A percentile compares a stretch with the other conserved stretches of the same genome.
Conservation (phyloP, 495 filamentous ascomycete genomes). For the Aspergillus sclerotiicarbonarius region DNA sequence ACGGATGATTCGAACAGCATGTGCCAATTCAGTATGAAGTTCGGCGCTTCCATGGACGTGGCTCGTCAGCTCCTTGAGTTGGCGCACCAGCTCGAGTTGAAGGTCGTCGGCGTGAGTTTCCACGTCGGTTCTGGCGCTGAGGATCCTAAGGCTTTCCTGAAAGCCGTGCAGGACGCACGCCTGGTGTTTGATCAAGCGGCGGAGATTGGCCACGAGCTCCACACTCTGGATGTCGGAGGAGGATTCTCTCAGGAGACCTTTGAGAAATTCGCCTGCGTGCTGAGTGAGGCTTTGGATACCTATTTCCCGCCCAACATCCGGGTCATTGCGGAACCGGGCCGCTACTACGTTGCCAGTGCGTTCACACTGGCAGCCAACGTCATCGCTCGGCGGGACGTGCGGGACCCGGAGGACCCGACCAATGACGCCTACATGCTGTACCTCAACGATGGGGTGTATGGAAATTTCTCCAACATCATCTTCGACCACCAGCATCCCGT, state of each 20-base stretch:
- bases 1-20: conserved; percentile 95
- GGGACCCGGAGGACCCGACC: conserved; percentile 53
- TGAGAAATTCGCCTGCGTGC: conserved; percentile 80
- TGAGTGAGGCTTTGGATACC: conserved; percentile 75
- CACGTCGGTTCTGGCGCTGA: conserved; percentile 95
- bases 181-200: conserved; percentile 85
- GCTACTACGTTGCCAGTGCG: conserved; percentile 90
- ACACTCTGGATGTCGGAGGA: conserved; percentile 91
- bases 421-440: conserved; percentile 87
- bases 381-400: conserved; percentile 89
- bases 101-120: conserved; percentile 95
- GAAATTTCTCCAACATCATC: conserved; percentile 98
- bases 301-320: conserved; percentile 83
- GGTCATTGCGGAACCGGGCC: conserved; percentile 93
- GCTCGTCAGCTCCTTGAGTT: conserved; percentile 75
- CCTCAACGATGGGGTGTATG: conserved; percentile 94
- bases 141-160: conserved; percentile 82
- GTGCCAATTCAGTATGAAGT: conserved; percentile 94
- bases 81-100: conserved; percentile 84
- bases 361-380: conserved; percentile 92
- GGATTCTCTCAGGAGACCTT: conserved; percentile 88
- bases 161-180: conserved; percentile 86
- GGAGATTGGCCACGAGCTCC: conserved; percentile 72
- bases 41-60: conserved; percentile 82
- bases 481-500: conserved; percentile 95